phyloP scores from a whole-genome alignment of 805 yeast species.

The Cyberlindnera saturnus region DNA sequence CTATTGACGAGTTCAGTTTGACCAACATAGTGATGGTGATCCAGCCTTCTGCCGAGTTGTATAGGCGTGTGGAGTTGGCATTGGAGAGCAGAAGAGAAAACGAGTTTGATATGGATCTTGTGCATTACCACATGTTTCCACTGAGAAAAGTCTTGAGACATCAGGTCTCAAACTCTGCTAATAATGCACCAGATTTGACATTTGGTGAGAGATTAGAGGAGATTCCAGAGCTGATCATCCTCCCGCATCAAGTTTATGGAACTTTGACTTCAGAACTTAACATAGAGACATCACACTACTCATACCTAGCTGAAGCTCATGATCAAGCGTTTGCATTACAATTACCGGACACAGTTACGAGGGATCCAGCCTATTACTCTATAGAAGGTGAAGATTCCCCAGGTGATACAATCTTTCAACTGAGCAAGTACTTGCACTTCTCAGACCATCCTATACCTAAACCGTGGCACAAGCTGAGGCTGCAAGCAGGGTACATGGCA shows the following conservation, averaged over 20 bases:
- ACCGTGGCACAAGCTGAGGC: slow-evolving; percentile 43
- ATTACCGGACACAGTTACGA: slow-evolving; percentile 4
- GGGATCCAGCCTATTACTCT: slow-evolving; percentile 16
- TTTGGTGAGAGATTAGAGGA: slow-evolving; percentile 10
- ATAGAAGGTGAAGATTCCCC: slow-evolving; percentile 9
- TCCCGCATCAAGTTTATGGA: slow-evolving; percentile 48
- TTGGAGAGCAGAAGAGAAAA: slow-evolving; percentile 22
- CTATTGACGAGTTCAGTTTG: slow-evolving; percentile 26
- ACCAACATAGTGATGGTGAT: slow-evolving; percentile 53
- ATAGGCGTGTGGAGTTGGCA: slow-evolving; percentile 15
- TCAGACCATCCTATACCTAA: slow-evolving; percentile 63
- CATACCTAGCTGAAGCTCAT: slow-evolving; percentile 38
- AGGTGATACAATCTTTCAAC: slow-evolving; percentile 17
- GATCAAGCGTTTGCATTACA: slow-evolving; percentile 31
- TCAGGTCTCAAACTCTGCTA: slow-evolving; percentile 4
- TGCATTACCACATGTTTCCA: slow-evolving; percentile 30
- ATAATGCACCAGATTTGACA: not conserved
- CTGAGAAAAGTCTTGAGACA: slow-evolving; percentile 14
- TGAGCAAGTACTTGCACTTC: slow-evolving; percentile 49
- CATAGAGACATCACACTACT: slow-evolving; percentile 29
- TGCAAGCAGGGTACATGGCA: slow-evolving; percentile 9
- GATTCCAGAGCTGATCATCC: slow-evolving; percentile 26
- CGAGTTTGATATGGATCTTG: slow-evolving; percentile 54
- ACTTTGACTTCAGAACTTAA: slow-evolving; percentile 45
- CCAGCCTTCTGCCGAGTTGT: slow-evolving; percentile 36